A percentile compares a stretch with the other conserved stretches of the same genome.
These are phyloP conservation scores for Escallonia rubra DNA, from an alignment of 129 eudicot species.

Conservation along the genomic window DNA sequence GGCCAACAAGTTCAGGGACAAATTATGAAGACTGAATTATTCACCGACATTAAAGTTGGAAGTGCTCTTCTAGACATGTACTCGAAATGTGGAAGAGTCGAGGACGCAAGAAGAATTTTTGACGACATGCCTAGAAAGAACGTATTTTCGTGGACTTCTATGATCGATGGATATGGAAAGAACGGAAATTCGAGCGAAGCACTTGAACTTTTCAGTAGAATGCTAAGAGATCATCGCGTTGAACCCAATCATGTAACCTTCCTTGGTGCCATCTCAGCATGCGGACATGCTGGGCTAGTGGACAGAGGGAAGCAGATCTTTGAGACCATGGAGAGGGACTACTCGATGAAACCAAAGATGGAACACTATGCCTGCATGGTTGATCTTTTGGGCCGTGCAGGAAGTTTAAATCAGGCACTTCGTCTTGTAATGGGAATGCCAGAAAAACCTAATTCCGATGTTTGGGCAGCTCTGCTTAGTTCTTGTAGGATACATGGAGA, in stretches of 20 bases:
- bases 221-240: conserved; percentile 29
- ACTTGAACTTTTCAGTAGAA: conserved; percentile 43
- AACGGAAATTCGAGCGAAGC: conserved; percentile 74
- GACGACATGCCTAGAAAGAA: conserved; percentile 63
- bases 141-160: conserved; percentile 88
- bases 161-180: conserved; percentile 96
- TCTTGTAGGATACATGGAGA: conserved; percentile 81
- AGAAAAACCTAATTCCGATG: conserved; percentile 71
- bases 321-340: conserved; percentile 57
- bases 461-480: conserved; percentile 94
- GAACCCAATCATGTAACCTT: conserved; percentile 86
- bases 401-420: conserved; percentile 63
- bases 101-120: conserved; percentile 68
- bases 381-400: conserved; percentile 84
- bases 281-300: conserved; percentile 75
- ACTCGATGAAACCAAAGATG: conserved; percentile 66
- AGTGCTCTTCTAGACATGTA: conserved; percentile 95
- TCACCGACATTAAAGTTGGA: conserved; percentile 1
- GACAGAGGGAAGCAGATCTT: conserved; percentile 58
- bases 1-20: conserved; percentile 85
- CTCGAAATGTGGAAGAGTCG: conserved; percentile 70
- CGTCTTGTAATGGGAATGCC: conserved; percentile 61
- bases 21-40: conserved; percentile 47
- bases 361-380: conserved; percentile 98
- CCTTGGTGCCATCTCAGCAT: conserved; percentile 79